A percentile compares a stretch with the other conserved stretches of the same genome.
Evolutionary conservation across 441 rosid species (phyloP).

Genomic region (Kokia cookei): DNA sequence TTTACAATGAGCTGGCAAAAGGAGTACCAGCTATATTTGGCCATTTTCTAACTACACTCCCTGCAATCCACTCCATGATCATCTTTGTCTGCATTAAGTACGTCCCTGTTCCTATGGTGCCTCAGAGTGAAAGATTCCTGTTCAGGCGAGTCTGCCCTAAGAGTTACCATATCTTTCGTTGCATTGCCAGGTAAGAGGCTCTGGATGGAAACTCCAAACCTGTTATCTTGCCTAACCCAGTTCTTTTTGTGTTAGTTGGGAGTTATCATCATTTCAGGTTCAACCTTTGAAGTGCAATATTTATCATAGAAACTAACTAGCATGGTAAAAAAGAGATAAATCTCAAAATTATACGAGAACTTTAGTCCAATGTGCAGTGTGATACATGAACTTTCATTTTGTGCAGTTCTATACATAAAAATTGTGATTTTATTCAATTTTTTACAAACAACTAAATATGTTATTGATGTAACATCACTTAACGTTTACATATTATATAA

Average conservation of each 20-base stretch:
- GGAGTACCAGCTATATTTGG: constrained; percentile 96
- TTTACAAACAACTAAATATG: too few species aligned
- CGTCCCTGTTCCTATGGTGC: constrained; percentile 93
- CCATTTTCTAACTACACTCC: constrained; percentile 94
- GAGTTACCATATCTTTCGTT: constrained; percentile 89
- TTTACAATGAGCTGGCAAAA: constrained; percentile 86
- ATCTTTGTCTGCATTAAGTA: constrained; percentile 92
- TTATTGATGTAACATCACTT: too few species aligned
- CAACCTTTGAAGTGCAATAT: too few species aligned
- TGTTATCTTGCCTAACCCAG: not conserved
- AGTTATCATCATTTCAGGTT: not conserved
- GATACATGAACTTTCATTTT: too few species aligned
- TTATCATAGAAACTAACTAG: too few species aligned
- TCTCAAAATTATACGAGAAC: too few species aligned
- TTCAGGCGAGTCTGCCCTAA: constrained; percentile 90
- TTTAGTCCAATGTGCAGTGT: too few species aligned
- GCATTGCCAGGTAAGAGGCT: constrained; percentile 80
- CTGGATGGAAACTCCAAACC: not conserved
- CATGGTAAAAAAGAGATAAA: too few species aligned
- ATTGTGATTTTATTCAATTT: too few species aligned
- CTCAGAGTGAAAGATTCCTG: constrained; percentile 92
- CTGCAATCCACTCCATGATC: constrained; percentile 95
- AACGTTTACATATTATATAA: too few species aligned
- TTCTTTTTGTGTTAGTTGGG: constrained; percentile 3
- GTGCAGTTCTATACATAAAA: too few species aligned